Percentiles rank a stretch among this genome's conserved stretches.
Evolutionary conservation across 2,329 filamentous ascomycete genomes (phyloP).

Genomic region (Hypoxylon sp.): DNA sequence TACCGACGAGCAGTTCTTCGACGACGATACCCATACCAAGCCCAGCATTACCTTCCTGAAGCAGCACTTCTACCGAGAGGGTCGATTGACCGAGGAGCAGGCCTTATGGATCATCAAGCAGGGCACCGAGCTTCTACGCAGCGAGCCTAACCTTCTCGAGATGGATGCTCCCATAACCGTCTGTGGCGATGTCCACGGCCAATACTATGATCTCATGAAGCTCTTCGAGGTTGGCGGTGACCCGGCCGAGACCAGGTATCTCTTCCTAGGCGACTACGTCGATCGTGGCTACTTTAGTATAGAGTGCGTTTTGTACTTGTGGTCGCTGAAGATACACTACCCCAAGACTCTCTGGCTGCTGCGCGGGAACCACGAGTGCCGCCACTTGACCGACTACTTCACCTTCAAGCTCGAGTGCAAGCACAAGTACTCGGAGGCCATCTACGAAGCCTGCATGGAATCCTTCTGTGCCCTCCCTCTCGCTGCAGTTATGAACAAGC

Average conservation of each 20-base stretch:
- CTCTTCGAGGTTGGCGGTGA: conserved; percentile 98
- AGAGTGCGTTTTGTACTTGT: conserved; percentile 97
- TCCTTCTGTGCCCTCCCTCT: conserved; percentile 94
- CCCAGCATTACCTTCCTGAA: conserved; percentile 94
- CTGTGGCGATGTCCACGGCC: conserved; percentile 96
- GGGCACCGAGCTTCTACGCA: conserved; percentile 85
- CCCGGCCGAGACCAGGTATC: conserved; percentile 92
- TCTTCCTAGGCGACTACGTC: conserved; percentile 98
- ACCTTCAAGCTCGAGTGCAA: conserved; percentile 99
- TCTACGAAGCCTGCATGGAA: conserved; percentile 98
- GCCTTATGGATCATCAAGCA: conserved; percentile 92
- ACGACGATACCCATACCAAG: conserved; percentile 83
- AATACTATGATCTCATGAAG: conserved; percentile 99
- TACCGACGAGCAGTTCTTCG: conserved; percentile 93
- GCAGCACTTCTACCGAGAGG: conserved; percentile 98
- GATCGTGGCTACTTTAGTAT: conserved; percentile 99
- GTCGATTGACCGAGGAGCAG: conserved; percentile 95
- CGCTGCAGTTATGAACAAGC: conserved; percentile 99
- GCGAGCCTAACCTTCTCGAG: conserved; percentile 94
- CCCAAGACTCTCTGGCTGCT: conserved; percentile 96
- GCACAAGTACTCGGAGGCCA: conserved; percentile 96
- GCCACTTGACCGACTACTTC: conserved; percentile 99
- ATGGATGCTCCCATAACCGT: conserved; percentile 99
- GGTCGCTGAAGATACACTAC: conserved; percentile 99
- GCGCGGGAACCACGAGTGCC: conserved; percentile 97